Percentiles rank a stretch among this genome's conserved stretches.
phyloP scores from a whole-genome alignment of 2,329 filamentous ascomycete species.

The Septoria petroselini region DNA sequence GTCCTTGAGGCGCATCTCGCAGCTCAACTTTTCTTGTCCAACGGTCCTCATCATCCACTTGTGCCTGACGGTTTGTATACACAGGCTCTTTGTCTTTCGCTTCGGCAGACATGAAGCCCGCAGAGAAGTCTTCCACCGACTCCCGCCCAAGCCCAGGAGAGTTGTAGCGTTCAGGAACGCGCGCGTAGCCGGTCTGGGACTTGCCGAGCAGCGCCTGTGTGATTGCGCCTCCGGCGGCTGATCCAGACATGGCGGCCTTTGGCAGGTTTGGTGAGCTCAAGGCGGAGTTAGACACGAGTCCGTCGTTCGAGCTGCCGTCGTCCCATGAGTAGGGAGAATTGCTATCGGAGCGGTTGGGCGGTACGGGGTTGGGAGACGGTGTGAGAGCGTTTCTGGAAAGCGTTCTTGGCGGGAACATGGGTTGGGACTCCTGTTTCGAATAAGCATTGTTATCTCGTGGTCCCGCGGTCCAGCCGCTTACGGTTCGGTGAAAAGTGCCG shows the following conservation, averaged over 20 bases:
- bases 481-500: constrained; percentile 25
- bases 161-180: constrained; percentile 30
- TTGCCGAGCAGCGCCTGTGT: constrained; percentile 32
- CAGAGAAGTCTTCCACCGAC: constrained; percentile 21
- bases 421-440: constrained; percentile 33
- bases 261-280: constrained; percentile 31
- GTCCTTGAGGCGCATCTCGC: constrained; percentile 22
- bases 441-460: constrained; percentile 18
- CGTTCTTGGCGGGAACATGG: constrained; percentile 36
- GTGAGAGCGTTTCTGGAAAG: constrained; percentile 33
- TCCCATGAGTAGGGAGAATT: constrained; percentile 37
- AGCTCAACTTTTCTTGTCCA: constrained; percentile 29
- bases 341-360: constrained; percentile 22
- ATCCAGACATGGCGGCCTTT: constrained; percentile 27
- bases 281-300: constrained; percentile 31
- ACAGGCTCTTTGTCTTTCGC: constrained; percentile 24
- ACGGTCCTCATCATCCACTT: constrained; percentile 32
- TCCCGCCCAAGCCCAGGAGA: constrained; percentile 33
- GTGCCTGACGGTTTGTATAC: constrained; percentile 28
- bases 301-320: constrained; percentile 34
- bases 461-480: constrained; percentile 16
- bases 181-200: constrained; percentile 33
- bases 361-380: constrained; percentile 32
- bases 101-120: constrained; percentile 23
- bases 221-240: constrained; percentile 26